A percentile compares a stretch with the other conserved stretches of the same genome.
Evolutionary conservation across 352 stramenopile genomes (phyloP).

Genomic region (Phytopythium montanum): DNA sequence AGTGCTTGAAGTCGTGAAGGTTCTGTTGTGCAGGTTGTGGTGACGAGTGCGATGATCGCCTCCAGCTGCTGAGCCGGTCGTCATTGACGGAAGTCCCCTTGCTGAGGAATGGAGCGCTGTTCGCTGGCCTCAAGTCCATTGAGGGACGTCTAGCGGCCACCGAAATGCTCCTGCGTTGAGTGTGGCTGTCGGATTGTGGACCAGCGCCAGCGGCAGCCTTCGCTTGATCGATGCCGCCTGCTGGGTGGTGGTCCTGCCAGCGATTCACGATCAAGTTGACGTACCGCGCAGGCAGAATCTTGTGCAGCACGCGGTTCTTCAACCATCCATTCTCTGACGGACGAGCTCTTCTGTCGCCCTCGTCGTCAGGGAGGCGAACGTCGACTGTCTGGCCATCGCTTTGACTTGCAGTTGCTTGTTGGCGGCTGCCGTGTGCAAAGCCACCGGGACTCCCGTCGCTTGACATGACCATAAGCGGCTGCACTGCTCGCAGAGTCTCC

Average conservation of each 20-base stretch:
- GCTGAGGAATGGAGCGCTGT: background rate
- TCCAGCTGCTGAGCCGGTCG: slow-evolving; percentile 4
- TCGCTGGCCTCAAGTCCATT: background rate
- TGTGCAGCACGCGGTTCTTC: slow-evolving; percentile 5
- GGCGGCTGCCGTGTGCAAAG: background rate
- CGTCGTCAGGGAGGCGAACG: background rate
- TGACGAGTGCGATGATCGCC: background rate
- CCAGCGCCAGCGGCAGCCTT: background rate
- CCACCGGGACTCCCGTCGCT: background rate
- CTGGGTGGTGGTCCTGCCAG: background rate
- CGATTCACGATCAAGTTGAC: background rate
- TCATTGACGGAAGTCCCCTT: background rate
- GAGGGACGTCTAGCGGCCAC: background rate
- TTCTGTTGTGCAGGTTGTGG: slow-evolving; percentile 16
- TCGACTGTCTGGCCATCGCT: background rate
- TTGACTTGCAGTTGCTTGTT: background rate
- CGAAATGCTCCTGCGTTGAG: background rate
- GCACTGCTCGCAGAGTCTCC: slow-evolving; percentile 2
- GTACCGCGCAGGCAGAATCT: slow-evolving; percentile 4
- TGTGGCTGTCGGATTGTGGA: background rate
- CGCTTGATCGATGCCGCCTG: background rate
- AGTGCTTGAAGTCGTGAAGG: slow-evolving; percentile 43
- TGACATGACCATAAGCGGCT: slow-evolving; percentile 1
- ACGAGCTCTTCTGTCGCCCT: too few species aligned
- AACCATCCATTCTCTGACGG: background rate